These are phyloP conservation scores for Clavispora phyllophila DNA, from an alignment of 805 yeast genomes.

Conservation along the genomic window DNA sequence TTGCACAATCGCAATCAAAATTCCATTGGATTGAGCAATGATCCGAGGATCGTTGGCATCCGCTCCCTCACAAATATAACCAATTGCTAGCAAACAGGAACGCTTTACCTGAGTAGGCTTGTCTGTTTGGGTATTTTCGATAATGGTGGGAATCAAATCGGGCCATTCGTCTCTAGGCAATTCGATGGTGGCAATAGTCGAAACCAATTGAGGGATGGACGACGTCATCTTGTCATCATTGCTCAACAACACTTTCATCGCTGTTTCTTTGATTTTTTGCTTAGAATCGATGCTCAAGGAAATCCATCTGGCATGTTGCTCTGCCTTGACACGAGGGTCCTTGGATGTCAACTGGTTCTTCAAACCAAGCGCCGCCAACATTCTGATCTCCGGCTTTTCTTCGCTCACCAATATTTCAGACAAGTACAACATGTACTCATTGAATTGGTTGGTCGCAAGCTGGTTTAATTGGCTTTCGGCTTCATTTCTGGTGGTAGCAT, in stretches of 20 bases:
- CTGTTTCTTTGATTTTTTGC: conserved; percentile 56
- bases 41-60: conserved; percentile 78
- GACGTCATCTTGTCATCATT: conserved; percentile 75
- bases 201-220: conserved; percentile 88
- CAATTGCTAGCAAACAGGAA: conserved; percentile 83
- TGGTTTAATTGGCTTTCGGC: conserved; percentile 75
- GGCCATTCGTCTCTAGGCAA: conserved; percentile 87
- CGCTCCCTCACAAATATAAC: conserved; percentile 92
- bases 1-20: conserved; percentile 91
- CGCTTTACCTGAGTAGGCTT: conserved; percentile 77
- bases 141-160: conserved; percentile 75
- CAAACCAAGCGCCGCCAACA: conserved; percentile 82
- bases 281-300: conserved; percentile 51
- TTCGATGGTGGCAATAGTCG: conserved; percentile 96
- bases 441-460: conserved; percentile 72
- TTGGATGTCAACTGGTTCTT: conserved; percentile 88
- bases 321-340: conserved; percentile 53
- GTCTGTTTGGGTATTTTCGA: conserved; percentile 77
- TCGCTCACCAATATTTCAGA: conserved; percentile 68
- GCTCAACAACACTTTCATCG: conserved; percentile 57
- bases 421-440: conserved; percentile 64
- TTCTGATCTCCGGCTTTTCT: conserved; percentile 73
- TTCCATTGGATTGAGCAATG: conserved; percentile 82
- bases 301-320: conserved; percentile 73
- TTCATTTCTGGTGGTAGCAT: conserved; percentile 60